Conservation (phyloP, 371 early-diverging fungal species). For the Zancudomyces culisetae region DNA sequence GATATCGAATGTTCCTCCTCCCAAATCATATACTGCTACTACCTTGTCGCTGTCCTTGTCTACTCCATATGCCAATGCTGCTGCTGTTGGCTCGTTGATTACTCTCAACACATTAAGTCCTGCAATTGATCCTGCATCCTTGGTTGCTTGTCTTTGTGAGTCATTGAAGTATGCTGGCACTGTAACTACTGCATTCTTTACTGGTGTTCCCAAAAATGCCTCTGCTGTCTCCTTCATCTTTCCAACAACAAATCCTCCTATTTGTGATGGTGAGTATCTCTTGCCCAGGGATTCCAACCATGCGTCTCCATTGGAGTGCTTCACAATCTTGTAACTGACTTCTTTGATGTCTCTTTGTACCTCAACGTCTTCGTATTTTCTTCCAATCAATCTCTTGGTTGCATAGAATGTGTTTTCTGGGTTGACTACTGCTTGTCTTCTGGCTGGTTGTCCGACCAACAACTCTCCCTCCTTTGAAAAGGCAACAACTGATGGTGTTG, state of each 20-base stretch:
- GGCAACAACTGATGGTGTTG: constrained; percentile 95
- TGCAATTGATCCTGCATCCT: constrained; percentile 93
- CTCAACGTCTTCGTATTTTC: constrained; percentile 69
- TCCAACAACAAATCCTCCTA: constrained; percentile 80
- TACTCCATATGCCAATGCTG: constrained; percentile 95
- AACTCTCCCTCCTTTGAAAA: constrained; percentile 81
- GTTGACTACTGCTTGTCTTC: constrained; percentile 89
- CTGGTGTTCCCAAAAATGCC: constrained; percentile 60
- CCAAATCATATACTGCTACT: constrained; percentile 98
- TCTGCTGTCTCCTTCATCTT: constrained; percentile 95
- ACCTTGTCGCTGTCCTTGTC: constrained; percentile 83
- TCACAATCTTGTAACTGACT: constrained; percentile 79
- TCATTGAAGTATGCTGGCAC: constrained; percentile 85
- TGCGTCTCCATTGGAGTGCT: constrained; percentile 90
- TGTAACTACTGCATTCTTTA: constrained; percentile 81
- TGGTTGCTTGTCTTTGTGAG: constrained; percentile 97
- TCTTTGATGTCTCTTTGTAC: constrained; percentile 68
- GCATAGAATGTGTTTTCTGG: constrained; percentile 88
- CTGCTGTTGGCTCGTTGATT: constrained; percentile 99
- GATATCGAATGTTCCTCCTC: constrained; percentile 99
- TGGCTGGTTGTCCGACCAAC: constrained; percentile 90
- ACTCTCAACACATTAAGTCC: constrained; percentile 94
- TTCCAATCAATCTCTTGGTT: constrained; percentile 92
- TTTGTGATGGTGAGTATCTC: constrained; percentile 88
- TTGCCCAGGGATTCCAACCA: constrained; percentile 88